Evolutionary conservation across 805 yeast species (phyloP).

Genomic region (Wickerhamomyces bovis): DNA sequence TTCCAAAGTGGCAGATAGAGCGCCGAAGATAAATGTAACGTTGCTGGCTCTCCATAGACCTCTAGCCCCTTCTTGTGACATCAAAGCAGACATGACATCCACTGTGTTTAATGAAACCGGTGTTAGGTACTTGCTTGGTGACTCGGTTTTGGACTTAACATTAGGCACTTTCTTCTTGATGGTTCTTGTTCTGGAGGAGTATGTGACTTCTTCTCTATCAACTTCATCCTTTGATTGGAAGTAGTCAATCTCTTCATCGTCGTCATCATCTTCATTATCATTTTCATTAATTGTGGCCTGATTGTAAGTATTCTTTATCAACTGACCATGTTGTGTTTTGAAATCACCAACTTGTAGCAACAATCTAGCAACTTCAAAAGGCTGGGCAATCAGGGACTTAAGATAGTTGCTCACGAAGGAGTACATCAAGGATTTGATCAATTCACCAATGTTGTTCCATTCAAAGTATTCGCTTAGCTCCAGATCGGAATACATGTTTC

Average conservation of each 20-base stretch:
- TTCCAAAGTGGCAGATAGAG: slow-evolving; percentile 69
- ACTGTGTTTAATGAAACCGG: slow-evolving; percentile 59
- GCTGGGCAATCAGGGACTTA: slow-evolving; percentile 70
- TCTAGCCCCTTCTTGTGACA: slow-evolving; percentile 64
- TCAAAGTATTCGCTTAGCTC: slow-evolving; percentile 67
- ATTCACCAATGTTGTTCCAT: slow-evolving; percentile 47
- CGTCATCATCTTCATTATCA: slow-evolving; percentile 31
- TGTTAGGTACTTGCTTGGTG: slow-evolving; percentile 31
- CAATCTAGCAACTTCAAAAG: slow-evolving; percentile 77
- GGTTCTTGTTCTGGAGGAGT: slow-evolving; percentile 16
- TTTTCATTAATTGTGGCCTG: slow-evolving; percentile 15
- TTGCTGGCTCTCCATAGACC: slow-evolving; percentile 71
- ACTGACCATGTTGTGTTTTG: slow-evolving; percentile 17
- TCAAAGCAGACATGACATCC: slow-evolving; percentile 58
- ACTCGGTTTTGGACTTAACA: neutral
- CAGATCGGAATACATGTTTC: slow-evolving; percentile 36
- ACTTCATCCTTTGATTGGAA: slow-evolving; percentile 28
- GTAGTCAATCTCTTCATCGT: slow-evolving; percentile 37
- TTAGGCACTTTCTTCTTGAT: slow-evolving; percentile 2
- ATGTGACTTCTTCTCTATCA: slow-evolving; percentile 7
- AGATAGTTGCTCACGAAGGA: slow-evolving; percentile 65
- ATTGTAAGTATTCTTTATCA: slow-evolving; percentile 6
- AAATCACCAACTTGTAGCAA: slow-evolving; percentile 77
- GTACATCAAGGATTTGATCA: slow-evolving; percentile 49
- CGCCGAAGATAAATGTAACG: slow-evolving; percentile 72